Evolutionary conservation across 495 filamentous ascomycete species (phyloP).

Genomic region (Neurospora sp.): DNA sequence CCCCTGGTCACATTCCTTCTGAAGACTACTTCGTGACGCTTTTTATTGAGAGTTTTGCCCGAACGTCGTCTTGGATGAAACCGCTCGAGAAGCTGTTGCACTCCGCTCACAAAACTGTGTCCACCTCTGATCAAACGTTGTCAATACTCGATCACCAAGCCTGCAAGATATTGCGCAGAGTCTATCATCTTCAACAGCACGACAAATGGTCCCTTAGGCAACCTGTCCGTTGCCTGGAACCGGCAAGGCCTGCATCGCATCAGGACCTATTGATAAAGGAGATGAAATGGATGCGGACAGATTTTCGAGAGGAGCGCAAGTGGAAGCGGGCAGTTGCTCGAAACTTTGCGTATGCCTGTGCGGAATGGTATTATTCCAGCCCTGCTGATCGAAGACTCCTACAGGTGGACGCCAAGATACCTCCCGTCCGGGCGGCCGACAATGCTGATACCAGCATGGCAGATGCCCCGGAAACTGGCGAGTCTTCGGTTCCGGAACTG

Average conservation of each 20-base stretch:
- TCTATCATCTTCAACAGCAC: slow-evolving; percentile 79
- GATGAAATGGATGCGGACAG: slow-evolving; percentile 94
- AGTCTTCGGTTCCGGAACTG: slow-evolving; percentile 56
- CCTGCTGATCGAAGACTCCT: slow-evolving; percentile 51
- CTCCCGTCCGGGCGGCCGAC: slow-evolving; percentile 11
- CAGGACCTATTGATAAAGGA: slow-evolving; percentile 81
- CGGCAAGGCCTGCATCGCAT: slow-evolving; percentile 61
- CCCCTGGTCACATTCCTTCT: slow-evolving; percentile 28
- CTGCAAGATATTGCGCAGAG: slow-evolving; percentile 67
- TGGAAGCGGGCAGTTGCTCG: slow-evolving; percentile 80
- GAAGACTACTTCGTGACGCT: slow-evolving; percentile 76
- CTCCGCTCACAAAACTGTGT: slow-evolving; percentile 72
- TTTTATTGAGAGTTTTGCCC: slow-evolving; percentile 60
- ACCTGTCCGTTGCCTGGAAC: slow-evolving; percentile 68
- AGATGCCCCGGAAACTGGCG: slow-evolving; percentile 14
- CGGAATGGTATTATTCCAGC: slow-evolving; percentile 60
- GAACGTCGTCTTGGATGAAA: slow-evolving; percentile 47
- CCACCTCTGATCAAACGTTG: slow-evolving; percentile 64
- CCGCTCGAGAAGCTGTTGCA: slow-evolving; percentile 58
- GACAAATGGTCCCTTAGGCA: slow-evolving; percentile 89
- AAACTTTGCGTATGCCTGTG: slow-evolving; percentile 68
- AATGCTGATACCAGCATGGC: slow-evolving; percentile 18
- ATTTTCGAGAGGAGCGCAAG: slow-evolving; percentile 88
- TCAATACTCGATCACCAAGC: slow-evolving; percentile 76
- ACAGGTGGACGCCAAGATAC: slow-evolving; percentile 50